Evolutionary conservation across 1,139 yeast genomes (phyloP).

Genomic region (Magnusiomyces sp.): DNA sequence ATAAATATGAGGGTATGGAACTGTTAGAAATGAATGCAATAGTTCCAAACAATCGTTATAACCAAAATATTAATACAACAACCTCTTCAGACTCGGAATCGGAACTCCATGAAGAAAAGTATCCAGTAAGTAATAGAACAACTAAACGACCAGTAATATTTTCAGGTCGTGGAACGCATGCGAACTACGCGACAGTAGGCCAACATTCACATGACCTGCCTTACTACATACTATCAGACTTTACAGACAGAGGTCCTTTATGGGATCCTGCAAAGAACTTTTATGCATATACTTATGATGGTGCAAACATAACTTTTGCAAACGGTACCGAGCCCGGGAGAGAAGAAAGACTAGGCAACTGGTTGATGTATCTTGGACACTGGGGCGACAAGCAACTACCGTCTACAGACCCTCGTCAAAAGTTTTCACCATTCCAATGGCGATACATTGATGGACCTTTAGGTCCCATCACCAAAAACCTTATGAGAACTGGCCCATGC

Average conservation of each 20-base stretch:
- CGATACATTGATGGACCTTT: slow-evolving; percentile 83
- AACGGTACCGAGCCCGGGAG: slow-evolving; percentile 41
- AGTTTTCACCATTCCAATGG: slow-evolving; percentile 84
- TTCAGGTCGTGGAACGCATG: slow-evolving; percentile 94
- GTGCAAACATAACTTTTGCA: slow-evolving; percentile 37
- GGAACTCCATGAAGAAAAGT: too few species aligned
- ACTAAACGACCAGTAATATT: slow-evolving; percentile 61
- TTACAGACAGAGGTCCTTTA: slow-evolving; percentile 87
- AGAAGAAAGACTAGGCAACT: slow-evolving; percentile 58
- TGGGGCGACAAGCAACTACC: slow-evolving; percentile 84
- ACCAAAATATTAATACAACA: too few species aligned
- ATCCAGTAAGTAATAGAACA: slow-evolving; percentile 17
- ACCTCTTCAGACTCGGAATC: background rate
- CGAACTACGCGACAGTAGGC: slow-evolving; percentile 92
- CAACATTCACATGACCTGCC: slow-evolving; percentile 95
- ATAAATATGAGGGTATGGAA: slow-evolving; percentile 65
- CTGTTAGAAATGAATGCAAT: slow-evolving; percentile 39
- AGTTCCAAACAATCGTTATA: background rate
- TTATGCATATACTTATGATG: slow-evolving; percentile 73
- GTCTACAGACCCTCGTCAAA: slow-evolving; percentile 66
- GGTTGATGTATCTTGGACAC: slow-evolving; percentile 73
- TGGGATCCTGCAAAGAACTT: slow-evolving; percentile 89
- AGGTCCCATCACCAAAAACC: slow-evolving; percentile 78
- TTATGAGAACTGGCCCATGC: slow-evolving; percentile 62
- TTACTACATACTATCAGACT: slow-evolving; percentile 80